phyloP scores from a whole-genome alignment of 208 protist species.

The Leishmania martiniquensis region DNA sequence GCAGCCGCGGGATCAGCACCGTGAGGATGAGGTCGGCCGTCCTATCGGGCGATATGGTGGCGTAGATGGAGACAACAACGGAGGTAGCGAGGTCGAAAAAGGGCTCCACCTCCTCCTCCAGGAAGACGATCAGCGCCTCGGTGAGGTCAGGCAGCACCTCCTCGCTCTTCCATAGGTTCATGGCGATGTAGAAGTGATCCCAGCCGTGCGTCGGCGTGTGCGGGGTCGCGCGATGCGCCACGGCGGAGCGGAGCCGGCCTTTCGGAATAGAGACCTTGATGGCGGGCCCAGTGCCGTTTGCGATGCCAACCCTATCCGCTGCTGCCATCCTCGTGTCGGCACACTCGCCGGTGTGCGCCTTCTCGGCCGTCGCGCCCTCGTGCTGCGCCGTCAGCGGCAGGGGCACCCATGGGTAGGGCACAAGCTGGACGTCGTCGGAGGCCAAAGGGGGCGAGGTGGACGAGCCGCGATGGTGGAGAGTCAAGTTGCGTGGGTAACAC shows the following conservation, averaged over 20 bases:
- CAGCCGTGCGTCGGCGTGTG: slow-evolving; percentile 50
- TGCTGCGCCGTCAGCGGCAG: neutral
- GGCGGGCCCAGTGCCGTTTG: neutral
- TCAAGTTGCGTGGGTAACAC: slow-evolving; percentile 2
- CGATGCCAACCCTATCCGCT: neutral
- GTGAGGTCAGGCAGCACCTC: slow-evolving; percentile 63
- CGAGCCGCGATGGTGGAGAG: slow-evolving; percentile 2
- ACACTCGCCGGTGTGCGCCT: neutral
- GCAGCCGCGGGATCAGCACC: slow-evolving; percentile 60
- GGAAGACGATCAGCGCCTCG: slow-evolving; percentile 59
- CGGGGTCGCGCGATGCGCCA: slow-evolving; percentile 27
- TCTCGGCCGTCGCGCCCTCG: neutral
- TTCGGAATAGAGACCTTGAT: slow-evolving; percentile 16
- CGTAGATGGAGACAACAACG: slow-evolving; percentile 77
- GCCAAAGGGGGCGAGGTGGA: slow-evolving; percentile 2
- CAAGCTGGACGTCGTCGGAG: slow-evolving; percentile 20
- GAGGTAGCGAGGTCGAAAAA: slow-evolving; percentile 46
- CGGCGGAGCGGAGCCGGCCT: slow-evolving; percentile 34
- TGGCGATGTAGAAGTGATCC: slow-evolving; percentile 69
- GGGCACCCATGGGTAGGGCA: slow-evolving; percentile 24
- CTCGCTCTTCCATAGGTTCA: slow-evolving; percentile 83
- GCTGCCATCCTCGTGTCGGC: neutral
- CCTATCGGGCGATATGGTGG: slow-evolving; percentile 44
- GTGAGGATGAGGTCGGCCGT: slow-evolving; percentile 44
- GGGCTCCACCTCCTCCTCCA: slow-evolving; percentile 69